phyloP scores from a whole-genome alignment of 108 stramenopile genomes.

The Cyclotella baltica region DNA sequence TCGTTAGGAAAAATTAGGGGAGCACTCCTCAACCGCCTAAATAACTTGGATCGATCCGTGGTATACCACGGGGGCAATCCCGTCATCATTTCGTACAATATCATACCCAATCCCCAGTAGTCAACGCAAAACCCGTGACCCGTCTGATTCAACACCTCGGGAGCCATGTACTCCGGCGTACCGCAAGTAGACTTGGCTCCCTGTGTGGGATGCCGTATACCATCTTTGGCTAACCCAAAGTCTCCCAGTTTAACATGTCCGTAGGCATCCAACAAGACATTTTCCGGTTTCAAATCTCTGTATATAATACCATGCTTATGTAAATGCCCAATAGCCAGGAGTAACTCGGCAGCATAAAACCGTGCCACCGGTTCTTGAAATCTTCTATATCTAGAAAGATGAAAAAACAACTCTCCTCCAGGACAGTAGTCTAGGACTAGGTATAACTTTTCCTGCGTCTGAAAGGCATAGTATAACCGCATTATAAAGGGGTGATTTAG shows the following conservation, averaged over 20 bases:
- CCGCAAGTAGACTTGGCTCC: conserved; percentile 97
- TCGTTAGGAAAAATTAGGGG: conserved; percentile 82
- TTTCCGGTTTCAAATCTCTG: conserved; percentile 92
- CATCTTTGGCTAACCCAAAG: conserved; percentile 91
- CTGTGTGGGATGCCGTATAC: conserved; percentile 81
- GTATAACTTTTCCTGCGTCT: conserved; percentile 90
- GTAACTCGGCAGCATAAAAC: conserved; percentile 94
- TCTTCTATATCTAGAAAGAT: conserved; percentile 90
- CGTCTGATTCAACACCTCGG: conserved; percentile 86
- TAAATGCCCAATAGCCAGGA: conserved; percentile 89
- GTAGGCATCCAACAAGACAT: conserved; percentile 90
- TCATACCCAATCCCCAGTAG: conserved; percentile 97
- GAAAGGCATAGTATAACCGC: conserved; percentile 93
- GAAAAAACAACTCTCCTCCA: conserved; percentile 97
- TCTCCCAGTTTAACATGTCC: conserved; percentile 94
- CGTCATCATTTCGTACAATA: conserved; percentile 98
- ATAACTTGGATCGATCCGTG: conserved; percentile 94
- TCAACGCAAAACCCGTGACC: conserved; percentile 93
- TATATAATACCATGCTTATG: conserved; percentile 91
- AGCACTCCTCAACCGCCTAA: conserved; percentile 85
- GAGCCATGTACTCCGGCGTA: conserved; percentile 99
- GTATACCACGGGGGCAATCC: conserved; percentile 98
- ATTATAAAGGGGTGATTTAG: conserved; percentile 92
- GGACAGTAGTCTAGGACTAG: conserved; percentile 97
- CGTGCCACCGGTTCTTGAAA: conserved; percentile 94